phyloP scores from a whole-genome alignment of 306 rosid genomes.

The Pyrus pyrifolia region DNA sequence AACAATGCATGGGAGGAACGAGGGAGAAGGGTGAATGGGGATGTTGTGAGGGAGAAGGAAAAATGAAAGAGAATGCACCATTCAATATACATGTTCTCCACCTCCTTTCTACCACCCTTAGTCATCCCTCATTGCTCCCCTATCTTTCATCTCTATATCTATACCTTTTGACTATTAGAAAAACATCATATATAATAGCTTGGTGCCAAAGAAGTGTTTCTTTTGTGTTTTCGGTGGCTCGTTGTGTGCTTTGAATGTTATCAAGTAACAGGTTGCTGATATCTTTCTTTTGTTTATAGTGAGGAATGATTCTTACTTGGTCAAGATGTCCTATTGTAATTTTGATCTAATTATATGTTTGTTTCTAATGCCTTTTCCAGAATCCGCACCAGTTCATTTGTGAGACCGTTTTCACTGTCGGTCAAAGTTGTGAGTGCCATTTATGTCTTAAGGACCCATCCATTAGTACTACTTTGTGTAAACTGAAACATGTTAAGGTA shows the following conservation, averaged over 20 bases:
- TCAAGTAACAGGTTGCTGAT: background rate
- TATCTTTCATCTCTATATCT: background rate
- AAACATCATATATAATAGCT: background rate
- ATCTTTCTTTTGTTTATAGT: background rate
- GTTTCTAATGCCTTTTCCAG: conserved; percentile 44
- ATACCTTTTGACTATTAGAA: background rate
- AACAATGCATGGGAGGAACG: background rate
- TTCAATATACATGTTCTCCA: background rate
- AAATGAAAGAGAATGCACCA: background rate
- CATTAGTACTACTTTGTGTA: conserved; percentile 60
- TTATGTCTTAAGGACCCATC: conserved; percentile 67
- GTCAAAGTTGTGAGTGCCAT: conserved; percentile 78
- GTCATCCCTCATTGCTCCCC: background rate
- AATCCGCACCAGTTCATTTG: conserved; percentile 58
- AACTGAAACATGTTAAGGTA: conserved; percentile 81
- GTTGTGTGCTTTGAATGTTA: background rate
- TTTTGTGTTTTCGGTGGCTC: background rate
- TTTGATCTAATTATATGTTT: conserved; percentile 27
- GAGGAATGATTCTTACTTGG: background rate
- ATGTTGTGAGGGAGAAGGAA: background rate
- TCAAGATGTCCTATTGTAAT: conserved; percentile 4
- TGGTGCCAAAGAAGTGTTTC: background rate
- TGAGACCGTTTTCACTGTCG: conserved; percentile 57
- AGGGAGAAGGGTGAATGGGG: background rate
- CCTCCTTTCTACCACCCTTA: background rate